A percentile compares a stretch with the other conserved stretches of the same genome.
phyloP scores from a whole-genome alignment of 2,329 filamentous ascomycete genomes.

The Madurella mycetomatis region DNA sequence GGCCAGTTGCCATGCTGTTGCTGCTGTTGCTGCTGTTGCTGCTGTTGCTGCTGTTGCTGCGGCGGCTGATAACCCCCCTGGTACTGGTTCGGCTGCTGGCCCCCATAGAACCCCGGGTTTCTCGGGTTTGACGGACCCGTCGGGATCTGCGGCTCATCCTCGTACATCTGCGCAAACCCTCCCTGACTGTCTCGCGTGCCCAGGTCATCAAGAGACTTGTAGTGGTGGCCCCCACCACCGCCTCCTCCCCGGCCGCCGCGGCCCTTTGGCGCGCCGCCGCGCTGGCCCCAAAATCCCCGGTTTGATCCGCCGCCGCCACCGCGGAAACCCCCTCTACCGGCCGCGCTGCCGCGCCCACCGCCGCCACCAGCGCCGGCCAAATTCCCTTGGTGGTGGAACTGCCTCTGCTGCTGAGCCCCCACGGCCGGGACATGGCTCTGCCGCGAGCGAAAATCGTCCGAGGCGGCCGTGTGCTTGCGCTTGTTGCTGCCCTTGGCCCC shows the following conservation, averaged over 20 bases:
- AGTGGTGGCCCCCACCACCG: conserved; percentile 46
- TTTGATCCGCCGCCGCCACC: conserved; percentile 40
- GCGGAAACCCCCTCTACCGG: conserved; percentile 35
- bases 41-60: neutral
- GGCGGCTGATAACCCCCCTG: neutral
- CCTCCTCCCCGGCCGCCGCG: conserved; percentile 37
- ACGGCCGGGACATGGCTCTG: conserved; percentile 21
- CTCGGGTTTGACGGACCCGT: conserved; percentile 18
- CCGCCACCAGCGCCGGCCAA: conserved; percentile 16
- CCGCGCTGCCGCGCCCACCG: conserved; percentile 1
- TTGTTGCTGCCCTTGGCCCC: conserved; percentile 33
- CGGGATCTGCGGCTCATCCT: conserved; percentile 33
- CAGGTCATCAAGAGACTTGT: conserved; percentile 66
- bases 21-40: neutral
- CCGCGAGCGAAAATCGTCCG: conserved; percentile 40
- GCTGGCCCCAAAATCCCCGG: conserved; percentile 33
- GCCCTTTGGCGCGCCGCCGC: conserved; percentile 31
- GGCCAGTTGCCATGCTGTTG: no score
- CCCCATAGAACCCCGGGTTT: conserved; percentile 16
- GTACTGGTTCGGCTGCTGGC: conserved; percentile 4
- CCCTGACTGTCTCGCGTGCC: conserved; percentile 44
- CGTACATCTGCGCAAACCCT: conserved; percentile 43
- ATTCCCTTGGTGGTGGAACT: conserved; percentile 30
- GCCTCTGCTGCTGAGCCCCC: conserved; percentile 23
- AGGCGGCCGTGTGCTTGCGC: conserved; percentile 57